Percentiles rank a stretch among this genome's conserved stretches.
These are phyloP conservation scores for Amniculicola lignicola DNA, from an alignment of 495 filamentous ascomycete species.

Conservation along the genomic window DNA sequence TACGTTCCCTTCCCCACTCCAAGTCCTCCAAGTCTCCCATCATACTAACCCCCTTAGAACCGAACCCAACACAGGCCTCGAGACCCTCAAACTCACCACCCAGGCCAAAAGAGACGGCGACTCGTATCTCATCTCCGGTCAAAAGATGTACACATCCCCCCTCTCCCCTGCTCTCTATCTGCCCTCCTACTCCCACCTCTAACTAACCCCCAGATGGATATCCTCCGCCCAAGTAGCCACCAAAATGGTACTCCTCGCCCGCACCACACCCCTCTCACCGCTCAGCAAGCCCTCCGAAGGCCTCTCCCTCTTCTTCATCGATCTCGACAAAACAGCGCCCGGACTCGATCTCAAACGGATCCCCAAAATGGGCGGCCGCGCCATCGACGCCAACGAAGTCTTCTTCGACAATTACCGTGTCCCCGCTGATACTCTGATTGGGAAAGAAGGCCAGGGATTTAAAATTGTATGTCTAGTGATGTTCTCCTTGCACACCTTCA, in stretches of 20 bases:
- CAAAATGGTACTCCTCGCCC: slow-evolving; percentile 75
- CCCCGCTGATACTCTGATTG: slow-evolving; percentile 59
- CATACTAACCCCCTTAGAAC: slow-evolving; percentile 41
- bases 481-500: neutral
- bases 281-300: slow-evolving; percentile 65
- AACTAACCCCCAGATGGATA: slow-evolving; percentile 52
- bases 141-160: slow-evolving; percentile 65
- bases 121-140: slow-evolving; percentile 62
- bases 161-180: too few species aligned
- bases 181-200: neutral
- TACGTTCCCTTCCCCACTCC: slow-evolving; percentile 6
- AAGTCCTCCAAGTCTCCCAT: neutral
- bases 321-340: slow-evolving; percentile 57
- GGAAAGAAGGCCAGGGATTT: slow-evolving; percentile 69
- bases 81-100: slow-evolving; percentile 67
- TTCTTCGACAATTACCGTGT: slow-evolving; percentile 75
- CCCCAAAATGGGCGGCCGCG: slow-evolving; percentile 76
- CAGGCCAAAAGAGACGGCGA: slow-evolving; percentile 51
- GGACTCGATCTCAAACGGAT: slow-evolving; percentile 66
- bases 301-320: slow-evolving; percentile 73
- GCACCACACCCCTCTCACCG: slow-evolving; percentile 65
- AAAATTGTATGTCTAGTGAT: slow-evolving; percentile 48
- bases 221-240: slow-evolving; percentile 72
- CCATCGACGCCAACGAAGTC: slow-evolving; percentile 79
- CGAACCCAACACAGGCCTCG: slow-evolving; percentile 68